These are phyloP conservation scores for Bromus sterilis DNA, from an alignment of 176 grass and related monocot genomes.

Conservation along the genomic window DNA sequence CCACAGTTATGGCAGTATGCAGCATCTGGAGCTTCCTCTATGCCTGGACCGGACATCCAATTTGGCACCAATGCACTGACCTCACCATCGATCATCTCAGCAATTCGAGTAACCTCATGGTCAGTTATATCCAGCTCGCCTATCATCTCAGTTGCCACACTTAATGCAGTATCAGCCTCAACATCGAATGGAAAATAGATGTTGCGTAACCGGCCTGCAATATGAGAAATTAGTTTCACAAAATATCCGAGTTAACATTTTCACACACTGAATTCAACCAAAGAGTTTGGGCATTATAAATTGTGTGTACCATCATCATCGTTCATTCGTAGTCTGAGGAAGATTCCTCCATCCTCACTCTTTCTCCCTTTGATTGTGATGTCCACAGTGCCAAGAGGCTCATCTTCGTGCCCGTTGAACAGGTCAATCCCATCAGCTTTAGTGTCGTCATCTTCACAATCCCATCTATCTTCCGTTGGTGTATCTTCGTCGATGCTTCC, in stretches of 20 bases:
- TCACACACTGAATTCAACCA: slow-evolving; percentile 1
- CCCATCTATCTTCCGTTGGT: slow-evolving; percentile 40
- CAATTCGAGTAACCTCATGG: slow-evolving; percentile 85
- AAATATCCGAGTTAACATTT: background rate
- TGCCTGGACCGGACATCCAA: slow-evolving; percentile 76
- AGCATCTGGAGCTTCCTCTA: slow-evolving; percentile 52
- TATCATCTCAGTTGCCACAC: slow-evolving; percentile 87
- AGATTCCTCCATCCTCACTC: slow-evolving; percentile 67
- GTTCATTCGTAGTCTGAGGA: slow-evolving; percentile 62
- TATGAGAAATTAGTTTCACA: slow-evolving; percentile 12
- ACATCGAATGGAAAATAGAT: slow-evolving; percentile 87
- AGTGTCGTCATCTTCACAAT: slow-evolving; percentile 38
- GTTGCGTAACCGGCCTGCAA: slow-evolving; percentile 62
- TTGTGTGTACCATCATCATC: slow-evolving; percentile 63
- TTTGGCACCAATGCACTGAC: slow-evolving; percentile 66
- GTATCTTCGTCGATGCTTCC: slow-evolving; percentile 44
- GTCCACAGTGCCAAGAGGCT: slow-evolving; percentile 56
- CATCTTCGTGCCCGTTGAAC: slow-evolving; percentile 72
- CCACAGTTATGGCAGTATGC: slow-evolving; percentile 53
- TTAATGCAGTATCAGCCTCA: slow-evolving; percentile 74
- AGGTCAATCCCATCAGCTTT: slow-evolving; percentile 60
- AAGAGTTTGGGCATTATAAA: background rate
- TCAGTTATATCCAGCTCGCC: slow-evolving; percentile 86
- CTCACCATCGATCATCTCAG: slow-evolving; percentile 92
- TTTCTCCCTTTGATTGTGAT: slow-evolving; percentile 83